Percentiles rank a stretch among this genome's conserved stretches.
These are phyloP conservation scores for Talaromyces proteolyticus DNA, from an alignment of 495 filamentous ascomycete species.

Conservation along the genomic window DNA sequence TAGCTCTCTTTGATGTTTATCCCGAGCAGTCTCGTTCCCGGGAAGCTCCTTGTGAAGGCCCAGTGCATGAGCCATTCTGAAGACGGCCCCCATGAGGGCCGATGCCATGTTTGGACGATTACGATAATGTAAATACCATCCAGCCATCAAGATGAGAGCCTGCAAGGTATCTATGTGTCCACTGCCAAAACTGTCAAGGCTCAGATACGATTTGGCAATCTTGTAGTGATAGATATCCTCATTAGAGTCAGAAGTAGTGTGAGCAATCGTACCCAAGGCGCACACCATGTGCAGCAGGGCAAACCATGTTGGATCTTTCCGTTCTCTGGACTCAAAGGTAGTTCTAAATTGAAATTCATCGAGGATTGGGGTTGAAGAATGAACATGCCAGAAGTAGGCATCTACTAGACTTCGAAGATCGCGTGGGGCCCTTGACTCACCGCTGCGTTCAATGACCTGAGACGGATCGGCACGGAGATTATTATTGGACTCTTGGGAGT, in stretches of 20 bases:
- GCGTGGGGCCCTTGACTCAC: conserved; percentile 19
- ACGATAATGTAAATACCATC: conserved; percentile 68
- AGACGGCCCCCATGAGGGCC: conserved; percentile 45
- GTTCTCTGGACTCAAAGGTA: conserved; percentile 54
- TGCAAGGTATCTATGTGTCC: conserved; percentile 63
- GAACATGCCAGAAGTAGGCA: conserved; percentile 61
- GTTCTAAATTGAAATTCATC: conserved; percentile 60
- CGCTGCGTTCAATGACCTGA: conserved; percentile 12
- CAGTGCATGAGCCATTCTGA: conserved; percentile 60
- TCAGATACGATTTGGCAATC: conserved; percentile 55
- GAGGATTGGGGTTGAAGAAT: conserved; percentile 60
- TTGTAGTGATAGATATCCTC: conserved; percentile 60
- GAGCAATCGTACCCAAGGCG: conserved; percentile 60
- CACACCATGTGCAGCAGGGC: conserved; percentile 67
- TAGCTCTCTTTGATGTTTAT: conserved; percentile 45
- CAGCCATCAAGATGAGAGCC: conserved; percentile 58
- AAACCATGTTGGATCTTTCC: conserved; percentile 59
- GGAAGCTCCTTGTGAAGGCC: conserved; percentile 59
- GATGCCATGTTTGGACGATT: conserved; percentile 66
- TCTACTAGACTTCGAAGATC: conserved; percentile 38
- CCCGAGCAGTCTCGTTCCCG: conserved; percentile 31
- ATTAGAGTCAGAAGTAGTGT: conserved; percentile 56
- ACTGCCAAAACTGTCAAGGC: conserved; percentile 59
- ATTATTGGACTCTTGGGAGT: conserved; percentile 10
- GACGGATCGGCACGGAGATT: conserved; percentile 11